phyloP scores from a whole-genome alignment of 1,139 yeast genomes.

The Hyphopichia pseudoburtonii region DNA sequence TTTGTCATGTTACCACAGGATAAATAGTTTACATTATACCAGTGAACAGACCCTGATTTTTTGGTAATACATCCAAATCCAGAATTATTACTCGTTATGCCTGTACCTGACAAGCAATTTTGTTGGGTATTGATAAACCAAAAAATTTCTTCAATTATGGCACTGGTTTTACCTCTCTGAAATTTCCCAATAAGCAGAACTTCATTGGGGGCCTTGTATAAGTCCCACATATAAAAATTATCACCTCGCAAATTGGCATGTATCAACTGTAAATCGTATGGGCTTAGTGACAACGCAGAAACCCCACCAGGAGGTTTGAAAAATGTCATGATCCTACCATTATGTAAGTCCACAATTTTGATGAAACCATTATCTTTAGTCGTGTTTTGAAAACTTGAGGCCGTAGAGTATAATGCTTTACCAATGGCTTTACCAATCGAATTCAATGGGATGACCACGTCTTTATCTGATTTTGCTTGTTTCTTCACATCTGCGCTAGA shows the following conservation, averaged over 20 bases:
- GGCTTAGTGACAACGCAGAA: conserved; percentile 60
- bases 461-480: conserved; percentile 14
- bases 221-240: conserved; percentile 63
- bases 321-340: conserved; percentile 45
- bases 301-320: conserved; percentile 66
- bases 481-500: conserved; percentile 10
- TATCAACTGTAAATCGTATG: conserved; percentile 59
- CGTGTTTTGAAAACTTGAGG: conserved; percentile 33
- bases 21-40: conserved; percentile 51
- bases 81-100: conserved; percentile 28
- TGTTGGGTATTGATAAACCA: conserved; percentile 49
- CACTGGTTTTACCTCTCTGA: conserved; percentile 63
- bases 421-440: conserved; percentile 34
- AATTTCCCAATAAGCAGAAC: conserved; percentile 60
- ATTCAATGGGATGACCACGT: conserved; percentile 22
- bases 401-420: conserved; percentile 35
- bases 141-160: conserved; percentile 48
- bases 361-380: conserved; percentile 36
- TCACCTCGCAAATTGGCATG: conserved; percentile 65
- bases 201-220: conserved; percentile 50
- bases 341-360: conserved; percentile 47
- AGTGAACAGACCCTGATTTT: conserved; percentile 62
- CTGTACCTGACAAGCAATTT: conserved; percentile 4
- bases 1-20: conserved; percentile 29
- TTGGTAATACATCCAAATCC: conserved; percentile 59